A percentile compares a stretch with the other conserved stretches of the same genome.
These are phyloP conservation scores for Mycosphaerelloides madeirae DNA, from an alignment of 2,329 filamentous ascomycete species.

Conservation along the genomic window DNA sequence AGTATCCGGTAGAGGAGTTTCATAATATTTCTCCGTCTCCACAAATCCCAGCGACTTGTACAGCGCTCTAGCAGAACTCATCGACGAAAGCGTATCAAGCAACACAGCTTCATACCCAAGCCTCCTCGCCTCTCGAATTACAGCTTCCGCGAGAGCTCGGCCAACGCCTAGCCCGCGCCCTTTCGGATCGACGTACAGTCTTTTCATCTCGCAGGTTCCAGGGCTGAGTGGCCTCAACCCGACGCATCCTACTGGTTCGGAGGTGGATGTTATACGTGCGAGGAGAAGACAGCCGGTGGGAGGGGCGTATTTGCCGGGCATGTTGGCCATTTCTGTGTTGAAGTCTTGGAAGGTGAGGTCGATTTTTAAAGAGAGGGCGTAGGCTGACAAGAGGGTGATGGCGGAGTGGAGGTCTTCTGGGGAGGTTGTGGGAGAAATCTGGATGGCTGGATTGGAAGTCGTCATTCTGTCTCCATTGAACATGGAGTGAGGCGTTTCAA, in stretches of 20 bases:
- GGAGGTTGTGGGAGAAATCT: constrained; percentile 21
- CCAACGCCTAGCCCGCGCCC: constrained; percentile 50
- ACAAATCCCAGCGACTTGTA: constrained; percentile 51
- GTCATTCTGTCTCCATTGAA: too few relatives aligned
- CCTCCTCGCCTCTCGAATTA: constrained; percentile 43
- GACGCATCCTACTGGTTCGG: constrained; percentile 46
- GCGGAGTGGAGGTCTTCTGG: constrained; percentile 39
- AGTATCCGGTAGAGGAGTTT: constrained; percentile 51
- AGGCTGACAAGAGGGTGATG: constrained; percentile 36
- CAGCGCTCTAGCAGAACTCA: constrained; percentile 47
- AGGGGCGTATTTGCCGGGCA: constrained; percentile 53
- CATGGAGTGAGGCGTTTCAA: too few relatives aligned
- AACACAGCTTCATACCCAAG: constrained; percentile 51
- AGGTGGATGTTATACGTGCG: constrained; percentile 32
- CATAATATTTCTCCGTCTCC: constrained; percentile 51
- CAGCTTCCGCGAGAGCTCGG: constrained; percentile 42
- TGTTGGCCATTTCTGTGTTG: constrained; percentile 45
- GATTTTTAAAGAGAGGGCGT: constrained; percentile 44
- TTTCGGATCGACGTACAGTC: constrained; percentile 49
- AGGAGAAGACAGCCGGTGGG: constrained; percentile 48
- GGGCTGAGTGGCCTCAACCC: constrained; percentile 41
- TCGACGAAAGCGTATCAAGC: constrained; percentile 53
- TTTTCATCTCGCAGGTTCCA: constrained; percentile 49
- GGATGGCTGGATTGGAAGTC: not conserved
- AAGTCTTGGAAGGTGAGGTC: constrained; percentile 57